These are phyloP conservation scores for Corymbia citriodora DNA, from an alignment of 441 rosid genomes.

Conservation along the genomic window DNA sequence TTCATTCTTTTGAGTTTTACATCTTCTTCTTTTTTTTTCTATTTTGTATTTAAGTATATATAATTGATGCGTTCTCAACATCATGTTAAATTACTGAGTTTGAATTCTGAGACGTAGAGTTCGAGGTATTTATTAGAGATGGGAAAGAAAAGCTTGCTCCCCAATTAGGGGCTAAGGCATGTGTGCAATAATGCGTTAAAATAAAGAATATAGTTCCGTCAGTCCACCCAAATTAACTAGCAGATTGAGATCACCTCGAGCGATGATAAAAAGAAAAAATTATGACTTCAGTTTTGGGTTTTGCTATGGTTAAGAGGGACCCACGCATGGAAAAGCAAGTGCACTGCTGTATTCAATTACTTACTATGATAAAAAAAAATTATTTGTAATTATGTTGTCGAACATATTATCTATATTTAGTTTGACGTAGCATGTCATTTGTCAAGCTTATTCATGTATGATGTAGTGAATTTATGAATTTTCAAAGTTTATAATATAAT, in stretches of 20 bases:
- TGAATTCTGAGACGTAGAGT: too few species aligned
- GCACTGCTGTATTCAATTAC: neutral
- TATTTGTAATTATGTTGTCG: neutral
- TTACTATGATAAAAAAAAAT: too few species aligned
- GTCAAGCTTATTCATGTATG: neutral
- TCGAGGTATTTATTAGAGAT: too few species aligned
- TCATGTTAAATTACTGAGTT: too few species aligned
- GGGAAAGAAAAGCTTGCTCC: too few species aligned
- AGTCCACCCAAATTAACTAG: too few species aligned
- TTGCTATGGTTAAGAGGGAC: too few species aligned
- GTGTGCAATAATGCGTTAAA: too few species aligned
- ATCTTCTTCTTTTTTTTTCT: neutral
- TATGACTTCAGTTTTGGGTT: too few species aligned
- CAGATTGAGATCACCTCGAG: too few species aligned
- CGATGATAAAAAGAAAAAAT: neutral
- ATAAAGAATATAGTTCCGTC: too few species aligned
- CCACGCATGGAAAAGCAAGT: neutral
- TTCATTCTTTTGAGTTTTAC: neutral
- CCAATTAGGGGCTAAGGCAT: too few species aligned
- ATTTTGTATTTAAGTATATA: neutral
- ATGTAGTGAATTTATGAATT: fast-evolving
- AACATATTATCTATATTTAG: neutral
- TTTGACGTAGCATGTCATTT: neutral
- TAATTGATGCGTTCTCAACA: neutral
- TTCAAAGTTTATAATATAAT: neutral